These are phyloP conservation scores for Acanthochlamys bracteata DNA, from an alignment of 106 monocot species.

Conservation along the genomic window DNA sequence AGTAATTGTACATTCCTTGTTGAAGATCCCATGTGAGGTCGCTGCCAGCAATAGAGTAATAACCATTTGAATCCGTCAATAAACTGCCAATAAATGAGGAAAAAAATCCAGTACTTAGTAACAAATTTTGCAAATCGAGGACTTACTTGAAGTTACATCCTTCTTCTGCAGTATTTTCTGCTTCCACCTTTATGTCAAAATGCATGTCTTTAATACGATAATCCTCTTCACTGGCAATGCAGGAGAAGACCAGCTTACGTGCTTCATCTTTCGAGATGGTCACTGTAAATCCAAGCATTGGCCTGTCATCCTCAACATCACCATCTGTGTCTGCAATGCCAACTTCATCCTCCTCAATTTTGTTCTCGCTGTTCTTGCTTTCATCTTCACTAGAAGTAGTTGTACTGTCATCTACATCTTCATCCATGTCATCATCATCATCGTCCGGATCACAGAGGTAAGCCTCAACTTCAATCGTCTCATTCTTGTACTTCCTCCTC, in stretches of 20 bases:
- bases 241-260: neutral
- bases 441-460: neutral
- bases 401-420: neutral
- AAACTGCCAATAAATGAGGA: neutral
- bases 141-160: neutral
- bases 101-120: neutral
- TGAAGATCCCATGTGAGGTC: neutral
- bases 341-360: neutral
- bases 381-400: neutral
- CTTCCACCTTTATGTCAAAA: neutral
- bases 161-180: neutral
- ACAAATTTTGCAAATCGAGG: neutral
- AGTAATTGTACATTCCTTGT: neutral
- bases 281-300: neutral
- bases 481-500: neutral
- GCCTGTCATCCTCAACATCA: neutral
- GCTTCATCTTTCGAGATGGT: neutral
- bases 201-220: neutral
- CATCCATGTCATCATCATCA: neutral
- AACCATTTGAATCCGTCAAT: too few relatives aligned
- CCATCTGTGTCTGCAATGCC: neutral
- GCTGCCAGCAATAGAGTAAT: neutral
- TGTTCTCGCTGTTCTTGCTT: neutral
- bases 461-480: constrained; percentile 4
- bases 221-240: neutral